A percentile compares a stretch with the other conserved stretches of the same genome.
Evolutionary conservation across 2,329 filamentous ascomycete species (phyloP).

Genomic region (Sarocladium kiliense): DNA sequence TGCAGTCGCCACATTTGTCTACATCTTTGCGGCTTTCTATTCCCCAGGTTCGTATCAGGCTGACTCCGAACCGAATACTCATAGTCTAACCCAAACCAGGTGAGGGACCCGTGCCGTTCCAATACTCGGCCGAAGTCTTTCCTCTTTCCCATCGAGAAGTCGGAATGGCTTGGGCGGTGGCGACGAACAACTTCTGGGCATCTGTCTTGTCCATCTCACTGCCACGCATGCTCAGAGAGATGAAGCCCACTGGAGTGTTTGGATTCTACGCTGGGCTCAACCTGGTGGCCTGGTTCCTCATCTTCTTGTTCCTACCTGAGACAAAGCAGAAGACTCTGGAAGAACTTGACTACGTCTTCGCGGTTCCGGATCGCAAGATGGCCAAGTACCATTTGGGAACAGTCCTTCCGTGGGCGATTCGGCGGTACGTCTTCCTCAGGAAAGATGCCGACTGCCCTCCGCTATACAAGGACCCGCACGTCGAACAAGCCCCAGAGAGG

Average conservation of each 20-base stretch:
- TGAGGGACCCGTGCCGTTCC: conserved; percentile 54
- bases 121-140: conserved; percentile 56
- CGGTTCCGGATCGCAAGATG: conserved; percentile 35
- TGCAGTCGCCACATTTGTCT: conserved; percentile 54
- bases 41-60: conserved; percentile 32
- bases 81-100: conserved; percentile 10
- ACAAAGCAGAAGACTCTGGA: conserved; percentile 46
- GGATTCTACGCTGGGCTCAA: conserved; percentile 44
- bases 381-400: conserved; percentile 32
- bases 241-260: conserved; percentile 27
- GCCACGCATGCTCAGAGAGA: conserved; percentile 35
- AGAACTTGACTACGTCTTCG: conserved; percentile 45
- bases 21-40: conserved; percentile 59
- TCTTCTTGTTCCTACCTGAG: conserved; percentile 45
- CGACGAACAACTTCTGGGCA: conserved; percentile 49
- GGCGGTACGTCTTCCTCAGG: conserved; percentile 13
- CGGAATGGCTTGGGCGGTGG: conserved; percentile 56
- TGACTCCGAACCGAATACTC: conserved; percentile 23
- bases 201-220: conserved; percentile 42
- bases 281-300: conserved; percentile 37
- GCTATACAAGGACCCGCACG: background rate
- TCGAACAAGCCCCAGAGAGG: background rate
- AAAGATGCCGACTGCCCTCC: conserved; percentile 6
- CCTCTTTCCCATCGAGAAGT: conserved; percentile 55
- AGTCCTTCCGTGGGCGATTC: conserved; percentile 33